Evolutionary conservation across 2,329 filamentous ascomycete genomes (phyloP), one percentile per base, ranked within the genome.

Genomic region (Orbilia oligospora): DNA sequence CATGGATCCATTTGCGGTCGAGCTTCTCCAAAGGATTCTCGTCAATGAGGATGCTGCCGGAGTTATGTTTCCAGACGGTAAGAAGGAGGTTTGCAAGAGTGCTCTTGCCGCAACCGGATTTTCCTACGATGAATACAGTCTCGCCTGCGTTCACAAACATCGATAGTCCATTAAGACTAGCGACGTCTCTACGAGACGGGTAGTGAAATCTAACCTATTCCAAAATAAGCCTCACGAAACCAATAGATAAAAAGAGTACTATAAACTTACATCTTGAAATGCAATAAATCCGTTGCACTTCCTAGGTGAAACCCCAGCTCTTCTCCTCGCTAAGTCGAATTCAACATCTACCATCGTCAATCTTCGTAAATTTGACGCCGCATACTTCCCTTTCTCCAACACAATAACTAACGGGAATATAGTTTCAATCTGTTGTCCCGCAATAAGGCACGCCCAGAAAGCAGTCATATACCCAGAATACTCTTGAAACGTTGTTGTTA

Each of bases 81-180:
- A 94, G 87, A 0, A 98, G 87, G 0, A 98, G 87, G 82, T 93
- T 93, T 0, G 91, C 91, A 0, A 98, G 83, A 0, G 95, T 98
- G 81, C 93, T 97, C 84, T 98, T 98, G 0, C 95, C 95, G 1
- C 93, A 97, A 0, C 96, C 96, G 82, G 93, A 97, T 81, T 88
- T 89, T 0, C 95, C 96, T 63, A 97, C 89, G 1, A 98, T 87
- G 82, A 96, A 97, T 0, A 90, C 93, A 2, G 91, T 90, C 79
- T 92, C 87, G 0, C 92, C 91, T 0, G 91, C 87, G 0, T 90
- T 88, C 72, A 98, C 95, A 80, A 87, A 88, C 78, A 97, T 88
- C 0, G 87, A 90, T 0, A 89, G 88, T 5, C 88, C 85, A 0
- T 88, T 84, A 9, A 97, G 86, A 0, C 91, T 90, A 0, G 84